Evolutionary conservation across 2,329 filamentous ascomycete species (phyloP), one percentile per base, ranked within the genome.

Genomic region (Lachnellula cervina): DNA sequence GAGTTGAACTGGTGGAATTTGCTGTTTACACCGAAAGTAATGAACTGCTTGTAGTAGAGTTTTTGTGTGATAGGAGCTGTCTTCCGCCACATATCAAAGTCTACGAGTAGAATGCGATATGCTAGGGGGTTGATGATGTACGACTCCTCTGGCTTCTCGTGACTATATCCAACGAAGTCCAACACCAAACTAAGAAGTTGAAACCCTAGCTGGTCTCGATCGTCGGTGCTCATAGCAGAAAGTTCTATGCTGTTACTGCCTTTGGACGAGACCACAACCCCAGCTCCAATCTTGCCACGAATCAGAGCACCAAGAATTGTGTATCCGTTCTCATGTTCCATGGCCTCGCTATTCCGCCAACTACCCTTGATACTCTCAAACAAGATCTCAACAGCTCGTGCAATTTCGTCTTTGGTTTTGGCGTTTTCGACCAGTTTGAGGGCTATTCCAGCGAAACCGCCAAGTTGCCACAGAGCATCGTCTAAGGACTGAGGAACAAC

Each of bases 261-360:
- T 64, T 59, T 71, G 62, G 47, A 72, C 63, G 63, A 66, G 46
- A 74, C 64, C 16, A 73, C 70, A 52, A 68, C 66, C 50, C 79
- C 78, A 49, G 66, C 63, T 5, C 87, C 88, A 34, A 96, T 77
- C 70, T 96, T 97, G 53, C 89, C 88, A 53, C 90, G 86, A 23
- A 99, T 74, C 17, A 97, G 79, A 71, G 91, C 84, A 42, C 88
- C 88, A 50, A 99, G 75, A 37, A 97, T 89, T 25, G 89, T 88
- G 69, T 97, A 99, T 0, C 93, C 95, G 63, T 95, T 94, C 57
- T 96, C 91, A 65, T 89, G 86, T 71, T 99, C 94, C 88, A 99
- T 97, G 25, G 94, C 92, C 70, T 99, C 95, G 63, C 94, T 97
- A 63, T 97, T 97, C 61, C 94, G 83, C 94, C 95, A 99, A 69